These are phyloP conservation scores for Calonectria leucothoes DNA, from an alignment of 2,329 filamentous ascomycete genomes.

Conservation along the genomic window DNA sequence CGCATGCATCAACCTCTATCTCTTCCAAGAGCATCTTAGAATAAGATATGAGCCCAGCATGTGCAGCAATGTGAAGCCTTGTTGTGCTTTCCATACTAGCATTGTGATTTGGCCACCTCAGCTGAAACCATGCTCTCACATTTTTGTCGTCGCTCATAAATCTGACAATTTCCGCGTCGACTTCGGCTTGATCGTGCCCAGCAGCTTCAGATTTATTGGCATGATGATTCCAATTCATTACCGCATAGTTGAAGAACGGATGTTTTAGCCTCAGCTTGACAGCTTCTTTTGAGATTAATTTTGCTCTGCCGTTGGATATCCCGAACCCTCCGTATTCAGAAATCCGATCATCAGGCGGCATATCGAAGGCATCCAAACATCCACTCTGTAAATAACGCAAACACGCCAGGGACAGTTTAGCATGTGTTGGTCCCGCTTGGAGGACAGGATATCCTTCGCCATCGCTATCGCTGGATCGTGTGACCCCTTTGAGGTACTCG, in stretches of 20 bases:
- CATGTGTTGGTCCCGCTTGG: conserved; percentile 13
- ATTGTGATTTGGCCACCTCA: conserved; percentile 14
- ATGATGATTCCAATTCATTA: conserved; percentile 46
- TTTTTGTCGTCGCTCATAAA: conserved; percentile 23
- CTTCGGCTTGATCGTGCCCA: conserved; percentile 28
- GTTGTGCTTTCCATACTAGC: background rate
- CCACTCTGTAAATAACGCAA: conserved; percentile 22
- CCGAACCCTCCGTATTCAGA: background rate
- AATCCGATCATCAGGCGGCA: background rate
- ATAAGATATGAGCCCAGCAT: conserved; percentile 29
- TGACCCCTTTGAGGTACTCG: conserved; percentile 26
- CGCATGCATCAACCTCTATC: conserved; percentile 25
- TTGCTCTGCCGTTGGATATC: background rate
- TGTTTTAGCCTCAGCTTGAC: conserved; percentile 25
- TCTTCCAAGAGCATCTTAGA: conserved; percentile 29
- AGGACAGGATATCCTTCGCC: conserved; percentile 5
- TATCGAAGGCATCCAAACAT: background rate
- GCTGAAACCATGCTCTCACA: conserved; percentile 25
- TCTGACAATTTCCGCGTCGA: conserved; percentile 12
- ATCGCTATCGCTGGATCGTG: background rate
- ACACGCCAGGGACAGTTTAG: conserved; percentile 19
- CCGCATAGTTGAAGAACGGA: conserved; percentile 46
- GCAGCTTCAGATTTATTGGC: conserved; percentile 31
- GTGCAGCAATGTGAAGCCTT: conserved; percentile 33
- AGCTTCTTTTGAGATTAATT: background rate